These are phyloP conservation scores for Penicillium sp. DNA, from an alignment of 2,329 filamentous ascomycete genomes.

Conservation along the genomic window DNA sequence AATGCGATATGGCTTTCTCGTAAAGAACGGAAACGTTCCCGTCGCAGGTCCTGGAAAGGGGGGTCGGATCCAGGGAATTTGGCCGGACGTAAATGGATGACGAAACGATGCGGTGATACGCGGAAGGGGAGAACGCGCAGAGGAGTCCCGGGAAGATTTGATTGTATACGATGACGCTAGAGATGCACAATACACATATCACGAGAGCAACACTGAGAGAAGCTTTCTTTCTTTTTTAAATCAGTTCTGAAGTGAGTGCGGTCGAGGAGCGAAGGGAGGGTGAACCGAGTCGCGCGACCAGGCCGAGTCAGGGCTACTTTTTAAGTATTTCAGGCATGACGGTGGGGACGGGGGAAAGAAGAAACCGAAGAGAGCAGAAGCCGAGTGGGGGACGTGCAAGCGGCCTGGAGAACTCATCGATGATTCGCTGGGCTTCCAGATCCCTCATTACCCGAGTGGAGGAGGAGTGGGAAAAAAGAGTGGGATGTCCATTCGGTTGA, in stretches of 20 bases:
- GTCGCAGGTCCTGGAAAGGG: not conserved
- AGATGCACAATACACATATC: not conserved
- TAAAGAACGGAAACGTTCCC: not conserved
- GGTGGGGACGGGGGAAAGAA: conserved; percentile 30
- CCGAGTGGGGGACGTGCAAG: conserved; percentile 31
- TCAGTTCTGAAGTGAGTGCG: not conserved
- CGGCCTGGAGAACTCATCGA: not conserved
- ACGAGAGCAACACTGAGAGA: not conserved
- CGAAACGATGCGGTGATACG: conserved; percentile 28
- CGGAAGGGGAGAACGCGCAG: conserved; percentile 7
- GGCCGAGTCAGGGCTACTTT: conserved; percentile 14
- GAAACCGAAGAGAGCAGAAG: conserved; percentile 32
- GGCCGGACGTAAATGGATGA: conserved; percentile 15
- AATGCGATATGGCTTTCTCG: not conserved
- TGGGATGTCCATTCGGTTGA: conserved; percentile 8
- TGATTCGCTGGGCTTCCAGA: conserved; percentile 15
- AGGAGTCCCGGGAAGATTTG: not conserved
- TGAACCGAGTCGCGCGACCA: conserved; percentile 17
- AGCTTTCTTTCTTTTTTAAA: not conserved
- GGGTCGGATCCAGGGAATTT: conserved; percentile 19
- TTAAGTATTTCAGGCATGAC: conserved; percentile 31
- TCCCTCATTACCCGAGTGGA: conserved; percentile 25
- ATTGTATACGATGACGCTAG: not conserved
- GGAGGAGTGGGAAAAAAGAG: conserved; percentile 4
- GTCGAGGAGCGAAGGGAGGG: conserved; percentile 9